Conservation (phyloP, 2,329 filamentous ascomycete species). For the Claviceps pazoutovae region DNA sequence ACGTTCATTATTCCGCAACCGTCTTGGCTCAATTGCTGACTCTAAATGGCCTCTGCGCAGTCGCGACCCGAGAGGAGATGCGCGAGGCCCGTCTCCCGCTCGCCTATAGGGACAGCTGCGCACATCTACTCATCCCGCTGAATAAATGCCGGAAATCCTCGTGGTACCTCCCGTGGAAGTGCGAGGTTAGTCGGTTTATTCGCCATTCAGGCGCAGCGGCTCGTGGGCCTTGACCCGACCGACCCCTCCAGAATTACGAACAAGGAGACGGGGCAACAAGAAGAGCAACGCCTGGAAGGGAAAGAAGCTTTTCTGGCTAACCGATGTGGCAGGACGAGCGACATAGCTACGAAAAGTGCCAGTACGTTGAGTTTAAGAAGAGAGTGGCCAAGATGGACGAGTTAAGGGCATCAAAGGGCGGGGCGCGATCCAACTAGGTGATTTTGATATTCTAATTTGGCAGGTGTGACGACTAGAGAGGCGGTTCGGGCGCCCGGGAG, state of each 20-base stretch:
- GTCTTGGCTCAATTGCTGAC: neutral
- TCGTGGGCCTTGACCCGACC: neutral
- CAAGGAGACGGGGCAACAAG: neutral
- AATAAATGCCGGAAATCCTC: constrained; percentile 88
- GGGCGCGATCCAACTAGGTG: constrained; percentile 67
- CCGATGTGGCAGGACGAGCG: constrained; percentile 59
- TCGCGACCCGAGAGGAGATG: constrained; percentile 84
- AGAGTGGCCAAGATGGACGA: constrained; percentile 98
- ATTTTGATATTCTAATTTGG: neutral
- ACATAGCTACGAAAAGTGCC: constrained; percentile 98
- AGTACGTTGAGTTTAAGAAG: constrained; percentile 98
- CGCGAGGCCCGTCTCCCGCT: constrained; percentile 76
- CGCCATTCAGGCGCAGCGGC: neutral
- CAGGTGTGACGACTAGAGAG: neutral
- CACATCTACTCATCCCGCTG: constrained; percentile 83
- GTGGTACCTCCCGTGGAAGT: constrained; percentile 97
- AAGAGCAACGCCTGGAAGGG: neutral
- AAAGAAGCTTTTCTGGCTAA: constrained; percentile 1
- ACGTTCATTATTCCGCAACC: neutral
- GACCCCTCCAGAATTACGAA: too few relatives aligned
- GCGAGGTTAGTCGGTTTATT: constrained; percentile 51
- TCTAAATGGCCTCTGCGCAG: constrained; percentile 24
- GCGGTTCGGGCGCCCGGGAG: neutral
- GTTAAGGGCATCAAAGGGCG: constrained; percentile 71
- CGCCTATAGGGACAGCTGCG: constrained; percentile 90